These are phyloP conservation scores for Amaranthus palmeri DNA, from an alignment of 148 eudicot genomes.

Conservation along the genomic window DNA sequence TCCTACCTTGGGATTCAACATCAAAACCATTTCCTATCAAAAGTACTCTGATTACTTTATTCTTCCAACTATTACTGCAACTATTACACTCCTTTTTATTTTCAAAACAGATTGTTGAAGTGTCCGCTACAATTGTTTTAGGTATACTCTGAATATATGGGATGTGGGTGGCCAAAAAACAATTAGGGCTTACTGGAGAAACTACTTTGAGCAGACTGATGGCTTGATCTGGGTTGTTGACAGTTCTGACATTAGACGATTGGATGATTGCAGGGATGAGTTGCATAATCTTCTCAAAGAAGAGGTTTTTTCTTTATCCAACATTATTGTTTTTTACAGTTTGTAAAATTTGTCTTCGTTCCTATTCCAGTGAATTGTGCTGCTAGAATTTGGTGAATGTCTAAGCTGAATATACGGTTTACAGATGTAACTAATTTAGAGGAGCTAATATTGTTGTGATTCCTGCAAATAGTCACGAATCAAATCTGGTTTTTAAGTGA, in stretches of 20 bases:
- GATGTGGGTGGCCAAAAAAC: constrained; percentile 99
- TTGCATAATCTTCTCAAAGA: constrained; percentile 87
- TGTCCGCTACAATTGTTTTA: constrained; percentile 17
- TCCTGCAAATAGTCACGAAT: no score
- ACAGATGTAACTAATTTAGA: no score
- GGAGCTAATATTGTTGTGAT: no score
- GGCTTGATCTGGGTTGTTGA: constrained; percentile 99
- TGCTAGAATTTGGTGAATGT: not conserved
- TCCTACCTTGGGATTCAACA: constrained; percentile 84
- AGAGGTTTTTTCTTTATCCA: constrained; percentile 46
- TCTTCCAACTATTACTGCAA: not conserved
- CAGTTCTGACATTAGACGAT: constrained; percentile 88
- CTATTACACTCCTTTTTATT: no score
- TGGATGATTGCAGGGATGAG: constrained; percentile 84
- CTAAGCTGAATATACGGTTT: no score
- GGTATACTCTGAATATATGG: constrained; percentile 95
- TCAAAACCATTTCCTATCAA: constrained; percentile 76
- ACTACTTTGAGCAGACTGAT: constrained; percentile 99
- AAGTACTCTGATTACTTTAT: constrained; percentile 31
- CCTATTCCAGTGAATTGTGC: not conserved
- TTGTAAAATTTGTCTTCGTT: not conserved
- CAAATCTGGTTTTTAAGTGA: not conserved
- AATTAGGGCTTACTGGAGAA: constrained; percentile 95
- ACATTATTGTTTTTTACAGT: not conserved
- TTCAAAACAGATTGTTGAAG: not conserved